Conservation (phyloP, 2,329 filamentous ascomycete genomes). For the Epichloe coenophiala region DNA sequence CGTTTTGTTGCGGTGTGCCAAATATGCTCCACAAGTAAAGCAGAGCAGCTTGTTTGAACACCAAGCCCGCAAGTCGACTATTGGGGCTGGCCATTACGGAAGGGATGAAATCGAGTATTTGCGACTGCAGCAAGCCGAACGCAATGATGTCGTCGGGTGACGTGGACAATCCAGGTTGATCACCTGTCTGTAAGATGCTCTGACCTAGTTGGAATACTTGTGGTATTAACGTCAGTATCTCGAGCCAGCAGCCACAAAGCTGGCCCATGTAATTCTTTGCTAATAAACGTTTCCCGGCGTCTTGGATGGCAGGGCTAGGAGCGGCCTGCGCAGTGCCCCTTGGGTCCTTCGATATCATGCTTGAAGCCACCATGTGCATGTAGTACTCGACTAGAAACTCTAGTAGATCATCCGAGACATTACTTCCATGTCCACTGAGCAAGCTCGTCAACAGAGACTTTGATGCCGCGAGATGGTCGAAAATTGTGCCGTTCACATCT, state of each 20-base stretch:
- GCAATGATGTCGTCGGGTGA: slow-evolving; percentile 28
- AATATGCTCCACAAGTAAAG: slow-evolving; percentile 27
- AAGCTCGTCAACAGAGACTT: slow-evolving; percentile 26
- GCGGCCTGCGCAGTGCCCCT: slow-evolving; percentile 17
- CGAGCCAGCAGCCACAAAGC: slow-evolving; percentile 26
- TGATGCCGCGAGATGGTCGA: slow-evolving; percentile 31
- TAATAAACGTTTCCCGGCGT: slow-evolving; percentile 16
- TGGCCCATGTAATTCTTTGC: slow-evolving; percentile 21
- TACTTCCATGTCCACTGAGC: slow-evolving; percentile 17
- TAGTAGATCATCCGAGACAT: slow-evolving; percentile 23
- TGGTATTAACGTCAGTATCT: slow-evolving; percentile 23
- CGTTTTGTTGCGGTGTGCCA: slow-evolving; percentile 14
- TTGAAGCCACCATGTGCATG: slow-evolving; percentile 31
- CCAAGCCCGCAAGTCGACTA: slow-evolving; percentile 25
- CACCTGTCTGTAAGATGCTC: slow-evolving; percentile 17
- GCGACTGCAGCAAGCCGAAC: slow-evolving; percentile 28
- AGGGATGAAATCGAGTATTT: slow-evolving; percentile 27
- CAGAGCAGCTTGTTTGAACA: slow-evolving; percentile 31
- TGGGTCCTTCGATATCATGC: slow-evolving; percentile 30
- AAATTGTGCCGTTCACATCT: slow-evolving; percentile 30
- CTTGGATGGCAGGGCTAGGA: slow-evolving; percentile 18
- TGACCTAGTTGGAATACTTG: slow-evolving; percentile 30
- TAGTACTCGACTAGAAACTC: slow-evolving; percentile 36
- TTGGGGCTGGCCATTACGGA: slow-evolving; percentile 20
- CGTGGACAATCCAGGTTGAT: not conserved